These are phyloP conservation scores for Acacia confusa DNA, from an alignment of 306 rosid genomes.

Conservation along the genomic window DNA sequence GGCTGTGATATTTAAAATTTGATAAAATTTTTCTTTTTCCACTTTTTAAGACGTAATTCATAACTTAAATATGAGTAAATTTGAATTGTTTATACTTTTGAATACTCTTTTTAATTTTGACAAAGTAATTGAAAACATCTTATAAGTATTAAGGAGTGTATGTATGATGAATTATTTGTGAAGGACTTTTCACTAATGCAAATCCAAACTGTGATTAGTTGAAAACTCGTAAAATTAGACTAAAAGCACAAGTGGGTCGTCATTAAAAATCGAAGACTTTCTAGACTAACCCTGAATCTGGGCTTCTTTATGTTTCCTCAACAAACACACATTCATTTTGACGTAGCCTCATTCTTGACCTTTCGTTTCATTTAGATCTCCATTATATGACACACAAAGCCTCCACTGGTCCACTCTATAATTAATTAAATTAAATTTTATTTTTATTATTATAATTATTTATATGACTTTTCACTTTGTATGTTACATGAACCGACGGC, in stretches of 20 bases:
- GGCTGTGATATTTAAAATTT: no score
- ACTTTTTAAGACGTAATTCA: no score
- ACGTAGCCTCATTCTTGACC: neutral
- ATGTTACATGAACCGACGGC: neutral
- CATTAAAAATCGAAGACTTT: neutral
- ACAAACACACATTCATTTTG: neutral
- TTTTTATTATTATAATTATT: neutral
- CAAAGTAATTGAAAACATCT: no score
- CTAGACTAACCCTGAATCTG: neutral
- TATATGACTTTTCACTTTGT: neutral
- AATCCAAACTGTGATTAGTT: neutral
- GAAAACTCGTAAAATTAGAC: neutral
- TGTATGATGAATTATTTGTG: neutral
- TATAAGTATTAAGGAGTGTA: no score
- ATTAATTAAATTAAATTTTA: neutral
- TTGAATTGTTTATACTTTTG: no score
- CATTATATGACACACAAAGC: neutral
- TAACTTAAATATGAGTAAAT: no score
- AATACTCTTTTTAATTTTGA: no score
- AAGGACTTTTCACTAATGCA: neutral
- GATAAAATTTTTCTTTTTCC: no score
- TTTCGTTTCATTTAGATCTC: neutral
- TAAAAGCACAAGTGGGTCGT: neutral
- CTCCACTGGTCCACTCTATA: neutral
- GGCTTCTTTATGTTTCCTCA: neutral